Conservation (phyloP, 805 yeast species). For the Candida krabiensis region DNA sequence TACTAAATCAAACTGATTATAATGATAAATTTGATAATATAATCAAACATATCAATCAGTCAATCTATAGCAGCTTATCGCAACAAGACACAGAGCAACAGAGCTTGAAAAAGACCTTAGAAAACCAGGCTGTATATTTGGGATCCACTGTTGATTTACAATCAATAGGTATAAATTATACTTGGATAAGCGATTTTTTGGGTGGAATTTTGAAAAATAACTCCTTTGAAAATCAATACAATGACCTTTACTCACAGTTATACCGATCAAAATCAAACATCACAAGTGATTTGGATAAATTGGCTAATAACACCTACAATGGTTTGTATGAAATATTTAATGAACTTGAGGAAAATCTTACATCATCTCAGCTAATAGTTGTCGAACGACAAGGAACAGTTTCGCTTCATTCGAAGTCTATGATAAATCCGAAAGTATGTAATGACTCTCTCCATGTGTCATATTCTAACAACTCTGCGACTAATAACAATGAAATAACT, state of each 20-base stretch:
- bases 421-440: no score
- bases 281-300: no score
- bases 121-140: slow-evolving; percentile 15
- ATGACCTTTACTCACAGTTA: slow-evolving; percentile 5
- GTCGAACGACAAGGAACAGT: no score
- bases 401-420: no score
- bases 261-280: slow-evolving; percentile 1
- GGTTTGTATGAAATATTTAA: not conserved
- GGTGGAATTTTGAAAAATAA: not conserved
- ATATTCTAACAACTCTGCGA: not conserved
- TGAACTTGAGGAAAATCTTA: no score
- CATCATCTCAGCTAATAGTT: no score
- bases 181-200: slow-evolving; percentile 16
- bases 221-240: not conserved
- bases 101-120: slow-evolving; percentile 9
- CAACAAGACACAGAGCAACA: slow-evolving; percentile 9
- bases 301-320: no score
- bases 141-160: slow-evolving; percentile 12
- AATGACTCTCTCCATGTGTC: not conserved
- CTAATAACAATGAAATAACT: not conserved
- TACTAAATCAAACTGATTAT: not conserved
- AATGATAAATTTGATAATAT: slow-evolving; percentile 3
- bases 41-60: slow-evolving; percentile 10
- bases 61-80: slow-evolving; percentile 9
- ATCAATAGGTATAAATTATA: slow-evolving; percentile 13